These are phyloP conservation scores for Musa itinerans DNA, from an alignment of 176 grass and related monocot genomes.

Conservation along the genomic window DNA sequence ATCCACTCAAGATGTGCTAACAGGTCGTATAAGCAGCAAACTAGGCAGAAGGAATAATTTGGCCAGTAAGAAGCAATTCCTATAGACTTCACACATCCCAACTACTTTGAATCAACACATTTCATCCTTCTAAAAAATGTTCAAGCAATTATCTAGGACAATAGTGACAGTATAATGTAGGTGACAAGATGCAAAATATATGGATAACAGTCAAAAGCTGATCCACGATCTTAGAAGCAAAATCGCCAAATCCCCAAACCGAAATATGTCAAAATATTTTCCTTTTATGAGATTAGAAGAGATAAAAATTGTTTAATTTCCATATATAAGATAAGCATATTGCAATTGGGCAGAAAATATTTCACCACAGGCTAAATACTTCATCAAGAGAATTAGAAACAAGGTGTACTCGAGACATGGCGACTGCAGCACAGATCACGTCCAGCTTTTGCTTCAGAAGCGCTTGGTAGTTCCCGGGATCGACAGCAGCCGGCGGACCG, in stretches of 20 bases:
- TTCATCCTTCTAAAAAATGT: background rate
- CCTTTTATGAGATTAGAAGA: too few relatives aligned
- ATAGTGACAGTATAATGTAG: background rate
- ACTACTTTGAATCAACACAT: background rate
- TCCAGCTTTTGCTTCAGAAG: slow-evolving; percentile 72
- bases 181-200: background rate
- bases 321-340: too few relatives aligned
- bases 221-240: too few relatives aligned
- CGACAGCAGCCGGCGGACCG: slow-evolving; percentile 10
- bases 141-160: background rate
- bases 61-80: background rate
- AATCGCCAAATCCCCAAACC: too few relatives aligned
- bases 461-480: slow-evolving; percentile 37
- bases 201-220: background rate
- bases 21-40: background rate
- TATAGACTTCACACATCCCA: background rate
- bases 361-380: background rate
- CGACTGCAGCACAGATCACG: slow-evolving; percentile 74
- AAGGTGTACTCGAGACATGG: slow-evolving; percentile 50
- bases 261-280: too few relatives aligned
- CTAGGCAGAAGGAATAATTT: background rate
- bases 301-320: too few relatives aligned
- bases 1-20: background rate
- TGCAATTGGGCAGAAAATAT: background rate
- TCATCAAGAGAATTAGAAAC: background rate